These are phyloP conservation scores for Litsea cubeba DNA, from an alignment of 164 flowering plant genomes.

Conservation along the genomic window DNA sequence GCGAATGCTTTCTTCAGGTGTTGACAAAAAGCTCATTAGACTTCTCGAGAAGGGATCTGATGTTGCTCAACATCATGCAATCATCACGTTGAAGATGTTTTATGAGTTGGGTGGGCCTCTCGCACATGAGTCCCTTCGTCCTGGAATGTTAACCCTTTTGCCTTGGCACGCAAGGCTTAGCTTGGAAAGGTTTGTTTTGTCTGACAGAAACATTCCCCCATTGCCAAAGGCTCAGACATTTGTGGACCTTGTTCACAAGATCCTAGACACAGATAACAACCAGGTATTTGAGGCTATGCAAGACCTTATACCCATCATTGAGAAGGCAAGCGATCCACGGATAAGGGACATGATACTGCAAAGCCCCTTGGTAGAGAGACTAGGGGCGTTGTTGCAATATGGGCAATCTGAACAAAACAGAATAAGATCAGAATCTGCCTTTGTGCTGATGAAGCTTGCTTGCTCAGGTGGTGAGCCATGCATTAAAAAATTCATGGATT, in stretches of 20 bases:
- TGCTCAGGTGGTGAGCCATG: slow-evolving; percentile 43
- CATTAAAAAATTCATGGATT: slow-evolving; percentile 31
- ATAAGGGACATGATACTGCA: slow-evolving; percentile 33
- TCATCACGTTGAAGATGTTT: slow-evolving; percentile 34
- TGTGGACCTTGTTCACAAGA: slow-evolving; percentile 32
- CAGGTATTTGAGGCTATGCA: slow-evolving; percentile 36
- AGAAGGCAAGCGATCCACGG: slow-evolving; percentile 31
- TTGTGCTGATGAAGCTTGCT: slow-evolving; percentile 39
- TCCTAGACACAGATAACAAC: slow-evolving; percentile 24
- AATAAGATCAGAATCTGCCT: slow-evolving; percentile 33
- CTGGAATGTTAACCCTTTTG: slow-evolving; percentile 29
- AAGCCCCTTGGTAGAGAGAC: slow-evolving; percentile 34
- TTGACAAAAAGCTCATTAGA: slow-evolving; percentile 35
- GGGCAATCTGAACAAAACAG: slow-evolving; percentile 20
- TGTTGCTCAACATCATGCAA: slow-evolving; percentile 41
- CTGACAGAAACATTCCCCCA: slow-evolving; percentile 18
- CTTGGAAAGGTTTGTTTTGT: slow-evolving; percentile 31
- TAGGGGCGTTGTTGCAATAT: slow-evolving; percentile 27
- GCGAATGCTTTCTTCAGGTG: slow-evolving; percentile 30
- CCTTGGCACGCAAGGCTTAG: slow-evolving; percentile 48
- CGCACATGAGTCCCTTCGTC: slow-evolving; percentile 21
- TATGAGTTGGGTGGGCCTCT: slow-evolving; percentile 32
- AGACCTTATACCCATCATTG: slow-evolving; percentile 39
- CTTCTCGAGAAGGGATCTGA: slow-evolving; percentile 42
- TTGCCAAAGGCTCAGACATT: slow-evolving; percentile 33